A percentile compares a stretch with the other conserved stretches of the same genome.
Evolutionary conservation across 495 filamentous ascomycete genomes (phyloP).

Genomic region (Aspergillus wentii): DNA sequence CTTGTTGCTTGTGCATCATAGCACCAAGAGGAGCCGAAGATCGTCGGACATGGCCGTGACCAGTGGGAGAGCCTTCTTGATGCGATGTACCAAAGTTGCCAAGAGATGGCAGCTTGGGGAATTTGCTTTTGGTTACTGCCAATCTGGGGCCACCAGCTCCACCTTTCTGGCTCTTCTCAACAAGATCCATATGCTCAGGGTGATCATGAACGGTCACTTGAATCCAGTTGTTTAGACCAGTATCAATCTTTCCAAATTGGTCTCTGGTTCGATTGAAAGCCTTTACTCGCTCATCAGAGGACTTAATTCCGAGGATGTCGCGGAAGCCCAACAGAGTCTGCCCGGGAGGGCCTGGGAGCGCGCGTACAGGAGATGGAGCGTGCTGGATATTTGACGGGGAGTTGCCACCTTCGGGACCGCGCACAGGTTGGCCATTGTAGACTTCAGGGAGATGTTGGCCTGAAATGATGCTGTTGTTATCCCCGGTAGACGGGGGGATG

Average conservation of each 20-base stretch:
- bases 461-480: slow-evolving; percentile 12
- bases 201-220: slow-evolving; percentile 38
- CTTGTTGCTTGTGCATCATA: slow-evolving; percentile 36
- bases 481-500: slow-evolving; percentile 12
- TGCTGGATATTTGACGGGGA: too few species aligned
- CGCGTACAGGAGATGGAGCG: slow-evolving; percentile 17
- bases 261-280: slow-evolving; percentile 64
- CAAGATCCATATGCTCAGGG: slow-evolving; percentile 47
- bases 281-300: slow-evolving; percentile 57
- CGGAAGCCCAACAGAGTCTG: slow-evolving; percentile 55
- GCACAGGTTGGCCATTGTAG: slow-evolving; percentile 2
- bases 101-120: slow-evolving; percentile 37
- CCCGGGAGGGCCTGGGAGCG: too few species aligned
- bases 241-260: slow-evolving; percentile 66
- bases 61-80: slow-evolving; percentile 38
- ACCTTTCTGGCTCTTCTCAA: slow-evolving; percentile 28
- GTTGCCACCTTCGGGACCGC: too few species aligned
- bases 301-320: slow-evolving; percentile 63
- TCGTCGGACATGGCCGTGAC: slow-evolving; percentile 27
- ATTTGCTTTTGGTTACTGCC: slow-evolving; percentile 38
- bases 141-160: slow-evolving; percentile 22
- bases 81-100: slow-evolving; percentile 33
- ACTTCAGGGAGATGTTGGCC: slow-evolving; percentile 7
- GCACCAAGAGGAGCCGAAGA: slow-evolving; percentile 33
- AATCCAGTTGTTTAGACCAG: slow-evolving; percentile 74